Base-by-base conservation (phyloP, 805 yeast species). In the Gaillardinia entomophila region DNA sequence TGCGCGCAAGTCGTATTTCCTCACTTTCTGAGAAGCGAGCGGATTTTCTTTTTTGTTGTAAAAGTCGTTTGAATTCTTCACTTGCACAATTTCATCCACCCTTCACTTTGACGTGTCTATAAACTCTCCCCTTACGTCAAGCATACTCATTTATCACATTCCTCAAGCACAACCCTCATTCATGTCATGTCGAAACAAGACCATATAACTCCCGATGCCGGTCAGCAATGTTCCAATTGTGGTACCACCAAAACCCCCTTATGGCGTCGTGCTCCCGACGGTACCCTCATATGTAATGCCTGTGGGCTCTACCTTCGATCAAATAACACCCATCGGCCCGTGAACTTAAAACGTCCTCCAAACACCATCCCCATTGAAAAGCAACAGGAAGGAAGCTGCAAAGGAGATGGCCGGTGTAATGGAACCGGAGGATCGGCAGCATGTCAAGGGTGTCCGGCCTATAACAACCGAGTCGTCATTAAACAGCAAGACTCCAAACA, bases 381-480 rank as follows among this genome's bases (percentile, higher is more conserved):
- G 25, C 51, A 42, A n/a, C 59, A 62, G 18, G 61, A 51, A 25
- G 88, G 87, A 2, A 66, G 79, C 4, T 82, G 89, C 45, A 72
- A 77, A 23, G 89, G 89, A 2, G 80, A 78, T 42, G 88, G 95
- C 4, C 69, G 77, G 37, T 85, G 95, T 55, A 84, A 85, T 48
- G 95, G 95, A 3, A 84, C 89, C 3, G 95, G 95, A 4, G 95
- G 95, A 1, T 58, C 87, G 2, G 68, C 69, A 4, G 86, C 86
- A 3, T 85, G 95, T 55, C 68, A 75, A 41, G 88, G 89, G 2
- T 85, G 95, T 50, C 92, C 95, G 2, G 85, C 92, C 4, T 83
- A 55, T 51, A 84, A 85, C 52, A 86, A 84, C 55, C 68, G 94
- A 39, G 68, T 75, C 16, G 60, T 72, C 13, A 46, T 71, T 16